Conservation (phyloP, 352 stramenopile genomes). For the Phytophthora rubi region DNA sequence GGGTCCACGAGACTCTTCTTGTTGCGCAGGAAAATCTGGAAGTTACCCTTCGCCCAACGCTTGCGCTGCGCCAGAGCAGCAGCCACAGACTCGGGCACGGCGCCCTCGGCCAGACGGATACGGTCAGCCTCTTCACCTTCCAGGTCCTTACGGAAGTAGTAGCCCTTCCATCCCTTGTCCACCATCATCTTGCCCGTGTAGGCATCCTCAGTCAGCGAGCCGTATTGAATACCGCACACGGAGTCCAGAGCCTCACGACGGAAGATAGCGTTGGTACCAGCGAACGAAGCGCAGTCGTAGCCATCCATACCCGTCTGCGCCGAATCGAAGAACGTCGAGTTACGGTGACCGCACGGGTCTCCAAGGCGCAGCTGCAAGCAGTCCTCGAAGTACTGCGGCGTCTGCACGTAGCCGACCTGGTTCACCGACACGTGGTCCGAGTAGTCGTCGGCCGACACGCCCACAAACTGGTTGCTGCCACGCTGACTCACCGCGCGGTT, state of each 20-base stretch:
- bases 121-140: constrained; percentile 73
- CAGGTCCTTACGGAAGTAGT: constrained; percentile 82
- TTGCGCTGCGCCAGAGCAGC: constrained; percentile 70
- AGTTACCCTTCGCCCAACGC: constrained; percentile 82
- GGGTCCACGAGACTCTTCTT: constrained; percentile 70
- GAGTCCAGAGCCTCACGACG: constrained; percentile 75
- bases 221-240: constrained; percentile 77
- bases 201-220: constrained; percentile 76
- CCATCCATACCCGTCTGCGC: constrained; percentile 77
- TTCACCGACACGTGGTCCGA: constrained; percentile 75
- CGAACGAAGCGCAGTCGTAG: constrained; percentile 76
- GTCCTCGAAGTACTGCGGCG: constrained; percentile 77
- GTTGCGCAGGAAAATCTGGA: constrained; percentile 77
- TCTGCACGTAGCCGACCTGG: constrained; percentile 79
- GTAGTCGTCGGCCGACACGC: constrained; percentile 65
- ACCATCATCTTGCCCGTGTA: constrained; percentile 86
- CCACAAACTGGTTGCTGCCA: constrained; percentile 54
- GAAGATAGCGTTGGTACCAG: constrained; percentile 82
- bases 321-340: constrained; percentile 78
- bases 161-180: constrained; percentile 79
- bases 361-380: constrained; percentile 69
- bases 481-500: constrained; percentile 46
- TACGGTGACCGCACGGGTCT: constrained; percentile 70
- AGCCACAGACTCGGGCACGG: constrained; percentile 69
- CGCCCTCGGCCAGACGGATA: constrained; percentile 71